Evolutionary conservation across 345 rosid genomes (phyloP).

Genomic region (Eucalyptus cloeziana): DNA sequence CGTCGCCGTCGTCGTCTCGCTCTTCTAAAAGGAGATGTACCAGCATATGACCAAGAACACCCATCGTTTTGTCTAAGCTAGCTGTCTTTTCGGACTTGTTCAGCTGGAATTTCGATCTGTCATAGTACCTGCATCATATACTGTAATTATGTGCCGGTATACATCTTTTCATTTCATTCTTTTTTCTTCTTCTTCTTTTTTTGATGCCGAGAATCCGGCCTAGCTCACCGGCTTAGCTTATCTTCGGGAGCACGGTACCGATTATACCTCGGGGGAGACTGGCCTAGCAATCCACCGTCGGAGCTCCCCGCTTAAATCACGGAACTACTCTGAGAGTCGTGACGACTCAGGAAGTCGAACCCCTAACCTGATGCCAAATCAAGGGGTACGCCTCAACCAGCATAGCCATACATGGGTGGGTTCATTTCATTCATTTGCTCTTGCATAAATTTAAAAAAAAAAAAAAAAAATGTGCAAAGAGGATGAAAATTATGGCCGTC

Average conservation of each 20-base stretch:
- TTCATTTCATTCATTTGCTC: neutral
- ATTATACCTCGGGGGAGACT: no score
- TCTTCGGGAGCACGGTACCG: no score
- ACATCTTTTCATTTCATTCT: neutral
- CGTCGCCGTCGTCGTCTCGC: neutral
- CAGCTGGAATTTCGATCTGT: neutral
- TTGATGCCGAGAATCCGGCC: no score
- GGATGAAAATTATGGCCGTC: neutral
- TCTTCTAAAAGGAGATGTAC: constrained; percentile 21
- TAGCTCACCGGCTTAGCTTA: no score
- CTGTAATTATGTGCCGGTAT: neutral
- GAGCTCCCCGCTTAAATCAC: no score
- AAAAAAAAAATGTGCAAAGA: neutral
- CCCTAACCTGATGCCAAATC: no score
- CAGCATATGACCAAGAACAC: constrained; percentile 7
- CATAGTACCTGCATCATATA: neutral
- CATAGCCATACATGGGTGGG: no score
- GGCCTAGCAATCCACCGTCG: no score
- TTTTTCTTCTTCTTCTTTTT: no score
- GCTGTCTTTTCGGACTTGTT: neutral
- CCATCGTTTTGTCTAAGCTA: neutral
- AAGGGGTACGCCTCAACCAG: no score
- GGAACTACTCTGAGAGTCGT: no score
- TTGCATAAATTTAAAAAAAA: neutral
- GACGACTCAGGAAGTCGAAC: no score